Conservation (phyloP, 306 rosid species). For the Ormosia semicastrata region DNA sequence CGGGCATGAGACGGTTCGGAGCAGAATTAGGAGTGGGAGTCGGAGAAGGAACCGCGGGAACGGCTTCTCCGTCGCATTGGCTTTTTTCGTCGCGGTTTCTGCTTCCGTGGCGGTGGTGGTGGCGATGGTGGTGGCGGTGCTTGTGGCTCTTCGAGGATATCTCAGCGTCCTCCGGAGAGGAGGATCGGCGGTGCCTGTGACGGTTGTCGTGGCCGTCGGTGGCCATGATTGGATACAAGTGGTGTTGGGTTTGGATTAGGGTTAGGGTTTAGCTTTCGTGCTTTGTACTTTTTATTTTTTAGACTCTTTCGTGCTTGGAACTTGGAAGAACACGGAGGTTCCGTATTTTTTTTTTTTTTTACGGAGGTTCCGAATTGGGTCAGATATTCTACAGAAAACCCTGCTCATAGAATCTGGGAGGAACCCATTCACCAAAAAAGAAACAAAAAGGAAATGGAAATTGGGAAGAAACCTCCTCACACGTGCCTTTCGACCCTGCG, state of each 20-base stretch:
- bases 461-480: too few species aligned
- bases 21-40: slow-evolving; percentile 1
- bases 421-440: not conserved
- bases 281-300: too few species aligned
- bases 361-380: not conserved
- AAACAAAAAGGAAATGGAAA: too few species aligned
- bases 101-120: slow-evolving; percentile 53
- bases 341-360: too few species aligned
- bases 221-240: slow-evolving; percentile 38
- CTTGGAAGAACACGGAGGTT: not conserved
- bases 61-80: slow-evolving; percentile 32
- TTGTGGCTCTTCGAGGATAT: slow-evolving; percentile 69
- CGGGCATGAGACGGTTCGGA: not conserved
- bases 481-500: too few species aligned
- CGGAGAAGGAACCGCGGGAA: slow-evolving; percentile 19
- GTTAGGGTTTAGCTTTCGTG: not conserved
- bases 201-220: slow-evolving; percentile 44
- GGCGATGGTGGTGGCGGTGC: slow-evolving; percentile 55
- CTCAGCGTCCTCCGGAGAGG: slow-evolving; percentile 46
- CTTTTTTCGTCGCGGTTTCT: slow-evolving; percentile 42
- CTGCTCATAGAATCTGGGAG: not conserved
- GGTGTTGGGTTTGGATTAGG: slow-evolving; percentile 24
- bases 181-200: slow-evolving; percentile 52
- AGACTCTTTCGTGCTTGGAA: too few species aligned
- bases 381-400: not conserved